Evolutionary conservation across 345 rosid genomes (phyloP), one percentile per base, ranked within the genome.

Genomic region (Hibiscus trionum): DNA sequence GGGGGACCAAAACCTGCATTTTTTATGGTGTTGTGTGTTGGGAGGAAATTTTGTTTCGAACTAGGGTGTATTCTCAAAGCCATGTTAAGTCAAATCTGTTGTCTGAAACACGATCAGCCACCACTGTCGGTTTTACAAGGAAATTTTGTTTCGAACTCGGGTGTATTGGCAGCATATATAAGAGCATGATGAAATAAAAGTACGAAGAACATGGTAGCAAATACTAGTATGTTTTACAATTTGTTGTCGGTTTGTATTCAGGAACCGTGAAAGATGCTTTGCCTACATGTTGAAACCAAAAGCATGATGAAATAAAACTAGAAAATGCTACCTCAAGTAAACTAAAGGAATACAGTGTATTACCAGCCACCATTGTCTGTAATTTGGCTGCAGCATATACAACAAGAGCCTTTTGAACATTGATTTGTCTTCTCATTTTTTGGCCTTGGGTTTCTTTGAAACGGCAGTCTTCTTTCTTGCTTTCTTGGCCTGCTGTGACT

Each of bases 401-500:
- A 67, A 67, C 12, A 67, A 16, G 3, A 16, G 44, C 11, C 44
- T 50, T 49, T 16, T 10, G 24, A 67, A 15, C 26, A 26, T 26
- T 15, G 4, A 7, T 27, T 53, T 42, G 17, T 60, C 17, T 66
- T 21, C 74, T 82, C 77, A 82, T 80, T 80, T 84, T 80, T 71
- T 85, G 35, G 61, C 69, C 55, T 78, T 67, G 77, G 75, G 61
- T 80, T 82, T 89, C 84, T 84, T 87, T 44, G 88, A 77, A 52
- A 26, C 76, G 55, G 56, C 80, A 2, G 78, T 76, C 81, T 70
- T 86, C 89, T 86, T 91, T 76, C 77, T 84, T 67, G 61, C 83
- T 81, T 78, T 90, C 79, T 85, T 88, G 37, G 86, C 77, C 69
- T 88, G 87, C 60, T 78, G 88, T 47, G 83, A 77, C 84, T 87